Evolutionary conservation across 2,329 filamentous ascomycete genomes (phyloP).

Genomic region (Pseudogymnoascus sp.): DNA sequence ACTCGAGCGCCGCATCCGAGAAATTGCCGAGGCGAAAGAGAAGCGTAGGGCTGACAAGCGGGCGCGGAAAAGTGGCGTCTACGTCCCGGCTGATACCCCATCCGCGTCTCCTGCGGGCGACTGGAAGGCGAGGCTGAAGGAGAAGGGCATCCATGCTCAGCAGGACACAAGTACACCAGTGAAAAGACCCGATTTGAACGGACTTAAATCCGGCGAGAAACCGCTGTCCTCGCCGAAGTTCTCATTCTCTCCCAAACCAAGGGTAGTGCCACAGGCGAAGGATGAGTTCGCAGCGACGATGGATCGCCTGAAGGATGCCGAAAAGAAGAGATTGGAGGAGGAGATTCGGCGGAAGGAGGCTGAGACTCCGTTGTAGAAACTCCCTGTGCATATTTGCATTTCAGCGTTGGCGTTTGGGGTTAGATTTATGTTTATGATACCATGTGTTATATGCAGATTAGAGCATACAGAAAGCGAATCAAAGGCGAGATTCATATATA

Average conservation of each 20-base stretch:
- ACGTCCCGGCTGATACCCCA: conserved; percentile 22
- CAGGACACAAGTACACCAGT: conserved; percentile 23
- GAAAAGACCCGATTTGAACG: conserved; percentile 29
- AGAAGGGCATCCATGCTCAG: conserved; percentile 12
- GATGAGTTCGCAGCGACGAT: conserved; percentile 38
- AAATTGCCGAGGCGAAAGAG: conserved; percentile 34
- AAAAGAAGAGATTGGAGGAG: conserved; percentile 45
- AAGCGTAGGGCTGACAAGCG: conserved; percentile 31
- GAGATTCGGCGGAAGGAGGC: conserved; percentile 43
- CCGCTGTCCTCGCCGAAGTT: conserved; percentile 30
- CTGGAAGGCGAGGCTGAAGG: conserved; percentile 12
- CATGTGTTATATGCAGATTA: not conserved
- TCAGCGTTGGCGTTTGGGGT: not conserved
- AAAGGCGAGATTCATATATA: not conserved
- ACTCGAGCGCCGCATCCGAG: conserved; percentile 38
- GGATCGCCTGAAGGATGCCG: conserved; percentile 50
- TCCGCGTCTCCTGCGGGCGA: conserved; percentile 5
- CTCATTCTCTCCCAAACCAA: conserved; percentile 25
- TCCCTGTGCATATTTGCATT: not conserved
- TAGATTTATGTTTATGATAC: not conserved
- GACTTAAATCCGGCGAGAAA: conserved; percentile 35
- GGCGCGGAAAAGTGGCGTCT: conserved; percentile 32
- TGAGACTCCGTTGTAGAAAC: conserved; percentile 31
- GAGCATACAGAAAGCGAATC: not conserved
- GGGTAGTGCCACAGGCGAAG: conserved; percentile 14